Evolutionary conservation across 2,329 filamentous ascomycete species (phyloP), one percentile per base, ranked within the genome.

Genomic region (Epicoccum sorghinum): DNA sequence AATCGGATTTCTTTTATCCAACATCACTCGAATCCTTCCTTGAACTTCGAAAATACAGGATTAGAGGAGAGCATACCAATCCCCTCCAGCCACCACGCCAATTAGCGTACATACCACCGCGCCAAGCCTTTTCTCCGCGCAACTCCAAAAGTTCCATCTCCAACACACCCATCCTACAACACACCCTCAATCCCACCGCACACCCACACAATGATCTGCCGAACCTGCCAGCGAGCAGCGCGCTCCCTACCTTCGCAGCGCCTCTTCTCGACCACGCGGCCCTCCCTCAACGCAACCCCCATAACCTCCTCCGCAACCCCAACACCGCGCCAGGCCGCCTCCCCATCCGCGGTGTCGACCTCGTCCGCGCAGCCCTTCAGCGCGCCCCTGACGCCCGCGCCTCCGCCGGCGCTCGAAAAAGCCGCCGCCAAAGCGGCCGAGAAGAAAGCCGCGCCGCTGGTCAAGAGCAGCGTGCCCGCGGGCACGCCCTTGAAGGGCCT

Each of bases 401-500:
- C 65, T 1, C 49, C 73, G 6, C 43, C 64, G 25, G 42, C 51
- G 30, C 54, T 62, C 33, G 68, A 72, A 46, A 66, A 57, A 48
- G 65, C 54, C 53, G 69, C 51, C 45, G 61, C 59, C 23, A 64
- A 65, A 8, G 55, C 47, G n/a, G 59, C 64, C 13, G 65, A 65
- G 39, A 69, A 71, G 57, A 70, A 73, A 42, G 49, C 59, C 7
- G 64, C 70, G 14, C 62, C 69, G 23, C 55, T 73, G 8, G 63
- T 74, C 12, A 66, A 71, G 57, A 76, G 74, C 52, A 82, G 81
- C 25, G 87, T 89, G 64, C 78, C 82, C 3, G 85, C 86, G 4
- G 91, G 91, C 30, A 91, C 88, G 12, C 77, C 86, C 12, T 79
- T 96, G 37, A 86, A 80, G 50, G 90, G 90, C 1, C 78, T 96